A percentile compares a stretch with the other conserved stretches of the same genome.
Evolutionary conservation across 2,329 filamentous ascomycete species (phyloP).

Genomic region (Neonectria hederae): DNA sequence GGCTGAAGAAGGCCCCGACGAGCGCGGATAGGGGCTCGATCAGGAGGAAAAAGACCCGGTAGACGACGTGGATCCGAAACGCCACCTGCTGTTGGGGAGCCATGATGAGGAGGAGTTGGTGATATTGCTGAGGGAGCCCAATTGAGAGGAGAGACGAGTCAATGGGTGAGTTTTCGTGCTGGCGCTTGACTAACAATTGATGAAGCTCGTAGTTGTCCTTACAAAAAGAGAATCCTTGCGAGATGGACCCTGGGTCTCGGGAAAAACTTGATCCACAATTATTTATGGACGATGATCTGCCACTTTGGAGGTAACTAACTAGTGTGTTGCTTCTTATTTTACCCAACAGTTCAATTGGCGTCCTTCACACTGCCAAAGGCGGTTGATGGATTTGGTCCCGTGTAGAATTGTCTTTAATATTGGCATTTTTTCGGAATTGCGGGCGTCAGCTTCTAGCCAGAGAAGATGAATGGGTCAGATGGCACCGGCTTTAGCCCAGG

Average conservation of each 20-base stretch:
- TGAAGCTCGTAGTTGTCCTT: background rate
- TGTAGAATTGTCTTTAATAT: no score
- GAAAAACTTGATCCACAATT: slow-evolving; percentile 42
- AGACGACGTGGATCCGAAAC: slow-evolving; percentile 65
- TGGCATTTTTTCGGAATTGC: no score
- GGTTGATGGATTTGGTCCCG: no score
- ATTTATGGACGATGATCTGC: background rate
- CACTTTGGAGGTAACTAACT: background rate
- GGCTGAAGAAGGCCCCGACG: slow-evolving; percentile 61
- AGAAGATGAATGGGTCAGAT: no score
- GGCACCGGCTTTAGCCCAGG: no score
- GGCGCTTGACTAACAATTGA: slow-evolving; percentile 11
- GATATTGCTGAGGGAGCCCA: no score
- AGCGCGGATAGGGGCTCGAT: slow-evolving; percentile 70
- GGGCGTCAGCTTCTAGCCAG: no score
- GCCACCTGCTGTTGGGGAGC: slow-evolving; percentile 43
- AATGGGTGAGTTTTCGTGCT: background rate
- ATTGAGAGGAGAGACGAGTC: background rate
- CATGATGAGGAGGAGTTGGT: slow-evolving; percentile 31
- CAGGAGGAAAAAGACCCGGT: slow-evolving; percentile 79
- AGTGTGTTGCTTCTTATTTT: no score
- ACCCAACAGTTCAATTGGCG: no score
- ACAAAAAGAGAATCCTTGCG: slow-evolving; percentile 1
- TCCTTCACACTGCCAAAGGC: no score
- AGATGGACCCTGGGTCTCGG: slow-evolving; percentile 25